Base-by-base conservation (phyloP, 768 basidiomycete species). In the Fistulinella prunicolor region DNA sequence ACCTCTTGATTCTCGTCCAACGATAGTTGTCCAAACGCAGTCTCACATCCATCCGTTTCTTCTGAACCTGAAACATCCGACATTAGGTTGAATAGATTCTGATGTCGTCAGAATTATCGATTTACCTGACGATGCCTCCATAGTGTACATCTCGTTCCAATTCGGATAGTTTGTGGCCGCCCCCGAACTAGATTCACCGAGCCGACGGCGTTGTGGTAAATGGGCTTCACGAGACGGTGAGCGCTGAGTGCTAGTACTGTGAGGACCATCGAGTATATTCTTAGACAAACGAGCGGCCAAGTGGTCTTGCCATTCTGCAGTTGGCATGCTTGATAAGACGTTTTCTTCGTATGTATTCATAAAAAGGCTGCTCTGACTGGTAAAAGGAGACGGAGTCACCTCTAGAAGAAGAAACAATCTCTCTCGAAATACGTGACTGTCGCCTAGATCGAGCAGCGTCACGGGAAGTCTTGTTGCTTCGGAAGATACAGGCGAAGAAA, bases 1-100 rank as follows among this genome's bases (percentile, higher is more conserved):
- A 86, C 87, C 70, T 89, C 86, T 58, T 78, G 81, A 59, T 86
- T 81, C 61, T 89, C 86, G 52, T 88, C 85, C 35, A 89, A 68
- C 7, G 87, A 89, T 19, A 89, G 62, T 53, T 83, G 79, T 13
- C 87, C 85, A 49, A 89, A 72, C 16, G 77, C 76, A 56, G 85
- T 82, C 0, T 79, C 66, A 40, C 77, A 68, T 9, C 70, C 70
- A 29, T 74, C 71, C 14, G 65, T 58, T 28, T 76, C 75, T 21
- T 56, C 66, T 24, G 60, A 51, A 64, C 67, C 54, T 76, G 32
- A 50, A 51, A 34, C 37, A 40, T 3, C 5, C 26, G 23, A 64
- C 56, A 62, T 56, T 59, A 52, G 32, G 47, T 51, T 47, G 49
- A 61, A 17, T 38, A 34, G 3, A 38, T 24, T 22, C 32, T n/a